Evolutionary conservation across 495 filamentous ascomycete genomes (phyloP).

Genomic region (Stereocaulon alpinum): DNA sequence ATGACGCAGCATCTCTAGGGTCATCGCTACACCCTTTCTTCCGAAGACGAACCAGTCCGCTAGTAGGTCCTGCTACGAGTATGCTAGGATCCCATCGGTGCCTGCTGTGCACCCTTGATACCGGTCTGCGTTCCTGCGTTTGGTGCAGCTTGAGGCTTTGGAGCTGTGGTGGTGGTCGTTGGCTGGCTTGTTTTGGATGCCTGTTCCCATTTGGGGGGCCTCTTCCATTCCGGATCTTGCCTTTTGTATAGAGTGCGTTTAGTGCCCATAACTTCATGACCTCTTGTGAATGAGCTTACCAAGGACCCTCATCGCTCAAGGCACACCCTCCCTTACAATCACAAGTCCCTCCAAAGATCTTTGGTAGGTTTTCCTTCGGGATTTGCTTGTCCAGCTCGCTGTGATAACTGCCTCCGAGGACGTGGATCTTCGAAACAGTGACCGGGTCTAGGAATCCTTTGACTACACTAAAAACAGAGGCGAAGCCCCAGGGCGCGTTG

Average conservation of each 20-base stretch:
- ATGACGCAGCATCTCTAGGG: background rate
- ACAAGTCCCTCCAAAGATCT: slow-evolving; percentile 75
- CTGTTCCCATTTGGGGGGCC: slow-evolving; percentile 57
- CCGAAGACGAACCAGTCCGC: background rate
- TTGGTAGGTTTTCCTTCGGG: slow-evolving; percentile 82
- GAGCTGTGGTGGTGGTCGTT: slow-evolving; percentile 16
- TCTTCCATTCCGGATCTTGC: slow-evolving; percentile 63
- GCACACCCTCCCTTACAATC: slow-evolving; percentile 73
- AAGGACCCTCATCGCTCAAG: slow-evolving; percentile 84
- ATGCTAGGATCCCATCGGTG: slow-evolving; percentile 4
- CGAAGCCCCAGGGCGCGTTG: slow-evolving; percentile 95
- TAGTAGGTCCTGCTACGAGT: background rate
- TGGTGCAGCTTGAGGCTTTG: slow-evolving; percentile 10
- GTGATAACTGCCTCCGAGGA: slow-evolving; percentile 73
- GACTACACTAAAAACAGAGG: slow-evolving; percentile 67
- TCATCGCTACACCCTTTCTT: background rate
- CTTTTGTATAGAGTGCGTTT: background rate
- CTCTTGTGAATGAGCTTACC: slow-evolving; percentile 33
- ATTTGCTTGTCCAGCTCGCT: slow-evolving; percentile 75
- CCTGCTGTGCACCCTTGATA: slow-evolving; percentile 9
- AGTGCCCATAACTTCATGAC: background rate
- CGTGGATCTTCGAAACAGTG: slow-evolving; percentile 90
- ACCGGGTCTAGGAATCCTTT: slow-evolving; percentile 93
- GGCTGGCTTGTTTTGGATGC: slow-evolving; percentile 30
- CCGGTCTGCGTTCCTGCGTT: background rate